Conservation (phyloP, 2,329 filamentous ascomycete genomes). For the Penicillium sp. region DNA sequence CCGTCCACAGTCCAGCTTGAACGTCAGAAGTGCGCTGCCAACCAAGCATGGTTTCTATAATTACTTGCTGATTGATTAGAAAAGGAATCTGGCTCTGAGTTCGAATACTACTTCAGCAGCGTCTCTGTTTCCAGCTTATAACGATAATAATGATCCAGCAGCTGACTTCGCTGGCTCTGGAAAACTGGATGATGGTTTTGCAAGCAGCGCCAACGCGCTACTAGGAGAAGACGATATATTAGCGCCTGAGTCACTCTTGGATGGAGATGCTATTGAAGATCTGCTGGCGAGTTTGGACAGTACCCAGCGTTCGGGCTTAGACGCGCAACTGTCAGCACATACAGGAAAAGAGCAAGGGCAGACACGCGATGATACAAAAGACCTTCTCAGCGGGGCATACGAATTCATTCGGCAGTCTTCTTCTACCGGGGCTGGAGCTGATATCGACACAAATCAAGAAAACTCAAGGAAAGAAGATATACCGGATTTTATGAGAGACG, state of each 20-base stretch:
- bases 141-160: neutral
- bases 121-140: neutral
- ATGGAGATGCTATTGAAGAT: slow-evolving; percentile 19
- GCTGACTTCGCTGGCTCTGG: neutral
- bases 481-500: slow-evolving; percentile 1
- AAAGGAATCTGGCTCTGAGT: slow-evolving; percentile 8
- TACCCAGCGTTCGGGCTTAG: neutral
- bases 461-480: neutral
- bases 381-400: slow-evolving; percentile 2
- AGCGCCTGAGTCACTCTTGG: slow-evolving; percentile 9
- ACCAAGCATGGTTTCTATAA: slow-evolving; percentile 1
- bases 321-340: neutral
- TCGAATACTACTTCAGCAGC: neutral
- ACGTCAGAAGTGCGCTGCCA: slow-evolving; percentile 21
- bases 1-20: slow-evolving; percentile 29
- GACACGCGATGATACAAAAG: neutral
- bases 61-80: neutral
- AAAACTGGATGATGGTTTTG: neutral
- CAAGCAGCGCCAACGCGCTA: neutral
- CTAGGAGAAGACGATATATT: slow-evolving; percentile 6
- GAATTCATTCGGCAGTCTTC: neutral
- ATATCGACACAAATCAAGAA: neutral
- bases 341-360: neutral
- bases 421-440: neutral
- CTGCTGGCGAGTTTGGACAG: slow-evolving; percentile 15